Percentiles rank a stretch among this genome's conserved stretches.
Conservation (phyloP, 2,329 filamentous ascomycete species). For the Pyrenophora tritici-repentis region DNA sequence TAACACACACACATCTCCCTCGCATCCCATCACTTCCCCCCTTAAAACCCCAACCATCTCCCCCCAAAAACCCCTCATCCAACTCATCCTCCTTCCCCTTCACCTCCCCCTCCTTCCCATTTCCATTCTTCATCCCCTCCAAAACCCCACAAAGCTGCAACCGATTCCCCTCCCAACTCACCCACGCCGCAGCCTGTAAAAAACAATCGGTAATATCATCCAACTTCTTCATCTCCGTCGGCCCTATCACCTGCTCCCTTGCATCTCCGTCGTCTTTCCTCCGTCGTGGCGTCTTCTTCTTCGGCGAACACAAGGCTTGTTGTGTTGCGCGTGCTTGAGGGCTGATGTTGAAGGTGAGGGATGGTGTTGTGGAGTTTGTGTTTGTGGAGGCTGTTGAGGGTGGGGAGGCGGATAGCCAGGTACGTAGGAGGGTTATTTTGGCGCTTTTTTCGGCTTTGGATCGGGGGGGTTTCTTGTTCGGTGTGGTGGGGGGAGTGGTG, state of each 20-base stretch:
- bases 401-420: slow-evolving; percentile 33
- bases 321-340: slow-evolving; percentile 9
- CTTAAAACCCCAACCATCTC: slow-evolving; percentile 11
- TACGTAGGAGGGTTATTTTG: slow-evolving; percentile 66
- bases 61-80: slow-evolving; percentile 14
- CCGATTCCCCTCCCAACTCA: slow-evolving; percentile 72
- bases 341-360: slow-evolving; percentile 23
- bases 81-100: neutral
- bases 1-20: too few species aligned
- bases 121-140: neutral
- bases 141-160: slow-evolving; percentile 17
- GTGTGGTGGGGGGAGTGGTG: too few species aligned
- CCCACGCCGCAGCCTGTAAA: slow-evolving; percentile 76
- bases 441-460: slow-evolving; percentile 57
- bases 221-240: slow-evolving; percentile 58
- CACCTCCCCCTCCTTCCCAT: too few species aligned
- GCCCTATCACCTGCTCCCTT: neutral
- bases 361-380: too few species aligned
- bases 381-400: slow-evolving; percentile 7
- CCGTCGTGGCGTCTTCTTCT: slow-evolving; percentile 11
- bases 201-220: slow-evolving; percentile 83
- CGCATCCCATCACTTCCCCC: too few species aligned
- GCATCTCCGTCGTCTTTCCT: neutral
- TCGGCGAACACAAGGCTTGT: slow-evolving; percentile 13
- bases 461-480: too few species aligned